Percentiles rank a stretch among this genome's conserved stretches.
Evolutionary conservation across 2,329 filamentous ascomycete species (phyloP).

Genomic region (Botrytis aclada): DNA sequence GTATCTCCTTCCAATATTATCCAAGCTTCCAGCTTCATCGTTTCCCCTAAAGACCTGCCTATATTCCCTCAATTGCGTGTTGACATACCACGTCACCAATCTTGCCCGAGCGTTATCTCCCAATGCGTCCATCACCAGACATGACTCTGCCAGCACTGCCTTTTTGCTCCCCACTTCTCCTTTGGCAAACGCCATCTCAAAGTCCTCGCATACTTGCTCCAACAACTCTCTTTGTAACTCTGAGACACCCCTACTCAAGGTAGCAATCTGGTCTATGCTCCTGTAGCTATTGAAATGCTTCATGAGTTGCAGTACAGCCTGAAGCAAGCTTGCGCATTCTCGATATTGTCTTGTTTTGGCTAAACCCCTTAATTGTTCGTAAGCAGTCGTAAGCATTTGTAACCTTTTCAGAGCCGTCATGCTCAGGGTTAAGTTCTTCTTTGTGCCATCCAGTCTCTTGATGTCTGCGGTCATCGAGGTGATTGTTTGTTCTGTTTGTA

Average conservation of each 20-base stretch:
- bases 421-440: slow-evolving; percentile 90
- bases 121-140: slow-evolving; percentile 89
- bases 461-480: slow-evolving; percentile 99
- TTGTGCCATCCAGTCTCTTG: slow-evolving; percentile 93
- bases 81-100: slow-evolving; percentile 94
- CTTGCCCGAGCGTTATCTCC: slow-evolving; percentile 81
- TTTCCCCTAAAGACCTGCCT: slow-evolving; percentile 93
- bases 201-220: slow-evolving; percentile 99
- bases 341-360: slow-evolving; percentile 86
- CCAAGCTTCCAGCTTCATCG: slow-evolving; percentile 91
- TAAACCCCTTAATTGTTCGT: slow-evolving; percentile 85
- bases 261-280: slow-evolving; percentile 96
- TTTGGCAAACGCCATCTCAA: slow-evolving; percentile 91
- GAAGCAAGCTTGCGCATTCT: slow-evolving; percentile 88
- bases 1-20: slow-evolving; percentile 94
- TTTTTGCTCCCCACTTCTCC: slow-evolving; percentile 71
- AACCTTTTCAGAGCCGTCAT: slow-evolving; percentile 97
- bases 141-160: slow-evolving; percentile 77
- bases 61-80: slow-evolving; percentile 93
- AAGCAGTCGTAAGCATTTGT: slow-evolving; percentile 99
- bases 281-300: slow-evolving; percentile 97
- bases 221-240: slow-evolving; percentile 89
- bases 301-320: slow-evolving; percentile 96
- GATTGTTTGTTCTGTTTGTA: slow-evolving; percentile 92
- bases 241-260: slow-evolving; percentile 84